A percentile compares a stretch with the other conserved stretches of the same genome.
These are phyloP conservation scores for Perilla frutescens DNA, from an alignment of 257 asterid species.

Conservation along the genomic window DNA sequence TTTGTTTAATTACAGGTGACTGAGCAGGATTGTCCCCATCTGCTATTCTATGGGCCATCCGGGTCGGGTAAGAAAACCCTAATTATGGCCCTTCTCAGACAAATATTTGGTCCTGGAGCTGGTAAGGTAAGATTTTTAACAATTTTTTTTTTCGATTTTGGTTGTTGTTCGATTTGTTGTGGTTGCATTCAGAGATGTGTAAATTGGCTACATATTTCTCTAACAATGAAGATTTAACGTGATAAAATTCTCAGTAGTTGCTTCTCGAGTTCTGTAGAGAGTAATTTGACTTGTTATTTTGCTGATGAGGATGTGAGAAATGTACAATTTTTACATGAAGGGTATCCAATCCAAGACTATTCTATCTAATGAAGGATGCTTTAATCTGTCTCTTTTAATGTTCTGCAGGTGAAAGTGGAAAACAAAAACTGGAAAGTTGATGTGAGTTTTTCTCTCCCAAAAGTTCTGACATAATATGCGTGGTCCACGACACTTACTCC, in stretches of 20 bases:
- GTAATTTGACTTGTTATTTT: conserved; percentile 13
- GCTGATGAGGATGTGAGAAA: neutral
- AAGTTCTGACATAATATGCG: neutral
- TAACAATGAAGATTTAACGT: neutral
- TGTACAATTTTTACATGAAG: neutral
- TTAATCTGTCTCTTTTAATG: conserved; percentile 31
- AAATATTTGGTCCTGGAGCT: conserved; percentile 89
- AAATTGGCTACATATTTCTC: conserved; percentile 2
- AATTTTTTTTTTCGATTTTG: neutral
- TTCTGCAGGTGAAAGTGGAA: conserved; percentile 89
- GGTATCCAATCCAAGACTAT: neutral
- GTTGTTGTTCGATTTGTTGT: neutral
- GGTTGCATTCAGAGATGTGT: conserved; percentile 4
- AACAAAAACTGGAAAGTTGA: conserved; percentile 94
- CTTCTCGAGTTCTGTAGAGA: conserved; percentile 10
- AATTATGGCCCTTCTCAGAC: conserved; percentile 93
- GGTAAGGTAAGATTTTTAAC: conserved; percentile 66
- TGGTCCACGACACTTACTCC: neutral
- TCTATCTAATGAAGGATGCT: too few species aligned
- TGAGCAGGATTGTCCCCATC: conserved; percentile 96
- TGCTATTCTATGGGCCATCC: conserved; percentile 92
- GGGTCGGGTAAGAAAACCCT: conserved; percentile 99
- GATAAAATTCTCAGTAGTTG: neutral
- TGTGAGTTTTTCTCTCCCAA: conserved; percentile 56
- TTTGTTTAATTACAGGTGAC: conserved; percentile 58